These are phyloP conservation scores for Coniochaeta ligniaria DNA, from an alignment of 2,329 filamentous ascomycete species.

Conservation along the genomic window DNA sequence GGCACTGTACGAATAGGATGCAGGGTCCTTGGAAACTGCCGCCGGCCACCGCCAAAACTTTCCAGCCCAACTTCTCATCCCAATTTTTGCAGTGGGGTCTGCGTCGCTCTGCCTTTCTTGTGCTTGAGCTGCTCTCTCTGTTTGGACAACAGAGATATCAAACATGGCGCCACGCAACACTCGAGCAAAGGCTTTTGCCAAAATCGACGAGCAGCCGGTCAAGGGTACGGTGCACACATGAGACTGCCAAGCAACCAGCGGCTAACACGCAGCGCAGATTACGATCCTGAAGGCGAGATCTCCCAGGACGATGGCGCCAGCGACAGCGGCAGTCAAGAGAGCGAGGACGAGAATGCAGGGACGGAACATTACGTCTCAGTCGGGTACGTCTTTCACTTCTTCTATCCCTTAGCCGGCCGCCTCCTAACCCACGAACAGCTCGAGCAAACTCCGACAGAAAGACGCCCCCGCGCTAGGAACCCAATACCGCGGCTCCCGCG, in stretches of 20 bases:
- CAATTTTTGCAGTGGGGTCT: slow-evolving; percentile 17
- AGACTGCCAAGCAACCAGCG: not conserved
- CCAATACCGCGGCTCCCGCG: slow-evolving; percentile 69
- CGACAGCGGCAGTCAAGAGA: slow-evolving; percentile 38
- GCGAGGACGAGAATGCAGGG: slow-evolving; percentile 49
- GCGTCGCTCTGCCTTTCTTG: not conserved
- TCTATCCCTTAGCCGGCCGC: slow-evolving; percentile 1
- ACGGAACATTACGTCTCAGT: slow-evolving; percentile 84
- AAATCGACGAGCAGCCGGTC: slow-evolving; percentile 48
- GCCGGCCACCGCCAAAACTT: slow-evolving; percentile 41
- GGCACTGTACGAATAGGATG: not conserved
- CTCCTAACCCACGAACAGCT: slow-evolving; percentile 35
- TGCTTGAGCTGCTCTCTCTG: not conserved
- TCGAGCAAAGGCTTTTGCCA: slow-evolving; percentile 1
- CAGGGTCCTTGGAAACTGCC: slow-evolving; percentile 31
- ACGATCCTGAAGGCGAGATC: slow-evolving; percentile 68
- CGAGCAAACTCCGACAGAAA: slow-evolving; percentile 75
- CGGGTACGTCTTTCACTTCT: slow-evolving; percentile 36
- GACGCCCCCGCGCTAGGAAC: slow-evolving; percentile 64
- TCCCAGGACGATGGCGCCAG: slow-evolving; percentile 48
- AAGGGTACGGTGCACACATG: slow-evolving; percentile 40
- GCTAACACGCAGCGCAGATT: slow-evolving; percentile 44
- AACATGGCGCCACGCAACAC: slow-evolving; percentile 3
- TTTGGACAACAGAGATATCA: not conserved
- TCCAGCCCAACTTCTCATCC: slow-evolving; percentile 18